Evolutionary conservation across 352 stramenopile species (phyloP).

Genomic region (Phytophthora sansomeana): DNA sequence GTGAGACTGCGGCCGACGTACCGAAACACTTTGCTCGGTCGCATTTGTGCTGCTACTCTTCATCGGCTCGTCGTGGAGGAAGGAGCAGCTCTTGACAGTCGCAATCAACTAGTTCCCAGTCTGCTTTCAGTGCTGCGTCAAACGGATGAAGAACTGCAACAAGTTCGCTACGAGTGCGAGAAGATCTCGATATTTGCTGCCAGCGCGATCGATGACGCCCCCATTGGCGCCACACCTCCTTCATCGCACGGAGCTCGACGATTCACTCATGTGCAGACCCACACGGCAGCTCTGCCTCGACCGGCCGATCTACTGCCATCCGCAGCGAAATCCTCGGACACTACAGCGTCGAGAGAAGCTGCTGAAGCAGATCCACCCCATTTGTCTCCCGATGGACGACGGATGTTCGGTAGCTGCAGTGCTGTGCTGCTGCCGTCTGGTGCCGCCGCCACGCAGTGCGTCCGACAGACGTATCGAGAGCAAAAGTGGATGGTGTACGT

Average conservation of each 20-base stretch:
- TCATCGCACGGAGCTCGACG: constrained; percentile 11
- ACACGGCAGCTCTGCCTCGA: background rate
- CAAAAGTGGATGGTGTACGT: constrained; percentile 78
- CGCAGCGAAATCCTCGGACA: background rate
- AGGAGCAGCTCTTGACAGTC: constrained; percentile 44
- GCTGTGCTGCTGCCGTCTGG: background rate
- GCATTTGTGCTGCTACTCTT: constrained; percentile 74
- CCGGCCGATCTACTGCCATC: constrained; percentile 1
- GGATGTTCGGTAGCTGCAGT: constrained; percentile 5
- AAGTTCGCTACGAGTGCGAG: constrained; percentile 79
- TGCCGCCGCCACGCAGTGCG: constrained; percentile 48
- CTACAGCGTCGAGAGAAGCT: background rate
- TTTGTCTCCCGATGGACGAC: background rate
- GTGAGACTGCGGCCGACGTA: constrained; percentile 4
- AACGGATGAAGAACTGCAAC: constrained; percentile 69
- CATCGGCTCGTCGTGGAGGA: constrained; percentile 77
- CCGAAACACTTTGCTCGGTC: constrained; percentile 33
- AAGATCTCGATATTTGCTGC: constrained; percentile 63
- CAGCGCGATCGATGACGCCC: constrained; percentile 8
- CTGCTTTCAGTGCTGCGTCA: constrained; percentile 63
- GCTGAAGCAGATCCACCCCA: background rate
- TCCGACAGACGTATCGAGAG: constrained; percentile 65
- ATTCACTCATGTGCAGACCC: constrained; percentile 15
- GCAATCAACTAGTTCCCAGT: constrained; percentile 56
- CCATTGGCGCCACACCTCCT: constrained; percentile 1